Conservation (phyloP, 2,329 filamentous ascomycete species). For the Fusarium hostae region DNA sequence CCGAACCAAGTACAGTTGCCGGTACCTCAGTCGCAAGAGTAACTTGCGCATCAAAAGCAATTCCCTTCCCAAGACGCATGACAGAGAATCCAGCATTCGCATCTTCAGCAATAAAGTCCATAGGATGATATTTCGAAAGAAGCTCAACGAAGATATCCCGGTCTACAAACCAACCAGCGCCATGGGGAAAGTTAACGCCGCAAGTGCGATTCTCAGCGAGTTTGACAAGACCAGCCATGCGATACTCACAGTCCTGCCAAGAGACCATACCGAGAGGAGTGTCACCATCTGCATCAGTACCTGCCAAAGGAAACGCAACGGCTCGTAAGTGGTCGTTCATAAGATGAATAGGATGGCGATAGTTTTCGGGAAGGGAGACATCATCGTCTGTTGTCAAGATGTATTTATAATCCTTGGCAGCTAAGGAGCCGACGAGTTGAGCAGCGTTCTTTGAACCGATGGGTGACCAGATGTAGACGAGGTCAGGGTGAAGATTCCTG, state of each 20-base stretch:
- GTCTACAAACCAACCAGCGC: slow-evolving; percentile 3
- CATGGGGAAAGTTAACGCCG: neutral
- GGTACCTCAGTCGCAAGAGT: neutral
- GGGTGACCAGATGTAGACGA: slow-evolving; percentile 7
- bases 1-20: slow-evolving; percentile 15
- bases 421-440: neutral
- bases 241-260: slow-evolving; percentile 6
- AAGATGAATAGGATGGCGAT: neutral
- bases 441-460: slow-evolving; percentile 8
- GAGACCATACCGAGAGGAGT: neutral
- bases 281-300: neutral
- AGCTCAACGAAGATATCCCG: neutral
- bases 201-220: slow-evolving; percentile 5
- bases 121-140: neutral
- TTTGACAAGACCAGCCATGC: neutral
- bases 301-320: neutral
- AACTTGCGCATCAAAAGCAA: slow-evolving; percentile 3
- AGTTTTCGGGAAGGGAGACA: neutral
- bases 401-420: slow-evolving; percentile 2
- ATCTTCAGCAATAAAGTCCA: slow-evolving; percentile 4
- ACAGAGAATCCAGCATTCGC: slow-evolving; percentile 5
- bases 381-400: slow-evolving; percentile 8
- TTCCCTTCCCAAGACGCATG: neutral
- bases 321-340: neutral
- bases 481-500: neutral